Percentiles rank a stretch among this genome's conserved stretches.
Conservation (phyloP, 306 rosid genomes). For the Cucurbita pepo region DNA sequence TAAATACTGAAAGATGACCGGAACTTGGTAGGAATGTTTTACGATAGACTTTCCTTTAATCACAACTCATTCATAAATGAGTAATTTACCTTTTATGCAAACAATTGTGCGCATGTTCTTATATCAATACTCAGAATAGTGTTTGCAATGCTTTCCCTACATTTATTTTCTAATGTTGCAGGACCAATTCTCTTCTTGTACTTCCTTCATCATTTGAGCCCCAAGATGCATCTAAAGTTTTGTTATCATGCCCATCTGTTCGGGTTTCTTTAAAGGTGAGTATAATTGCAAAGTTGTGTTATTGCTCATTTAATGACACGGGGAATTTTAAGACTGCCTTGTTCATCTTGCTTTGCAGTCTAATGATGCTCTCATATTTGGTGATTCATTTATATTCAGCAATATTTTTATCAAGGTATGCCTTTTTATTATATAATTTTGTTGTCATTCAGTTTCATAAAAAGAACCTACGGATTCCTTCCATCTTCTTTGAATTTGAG, state of each 20-base stretch:
- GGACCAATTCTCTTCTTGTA: conserved; percentile 82
- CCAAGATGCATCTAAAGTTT: conserved; percentile 77
- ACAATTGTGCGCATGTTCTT: background rate
- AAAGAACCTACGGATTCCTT: background rate
- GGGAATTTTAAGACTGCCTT: conserved; percentile 6
- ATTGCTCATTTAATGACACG: conserved; percentile 3
- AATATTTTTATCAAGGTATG: conserved; percentile 67
- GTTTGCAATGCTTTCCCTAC: background rate
- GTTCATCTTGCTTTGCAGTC: conserved; percentile 50
- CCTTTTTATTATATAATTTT: background rate
- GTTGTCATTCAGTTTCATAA: background rate
- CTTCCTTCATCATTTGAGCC: conserved; percentile 78
- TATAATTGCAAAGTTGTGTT: conserved; percentile 5
- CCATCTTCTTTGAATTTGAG: background rate
- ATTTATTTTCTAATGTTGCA: conserved; percentile 19
- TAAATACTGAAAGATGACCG: background rate
- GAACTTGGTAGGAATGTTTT: background rate
- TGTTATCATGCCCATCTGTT: conserved; percentile 71
- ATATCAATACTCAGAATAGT: background rate
- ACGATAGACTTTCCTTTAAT: background rate
- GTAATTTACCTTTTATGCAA: background rate
- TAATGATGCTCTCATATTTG: conserved; percentile 60
- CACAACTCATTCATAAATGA: background rate
- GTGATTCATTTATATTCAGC: conserved; percentile 70
- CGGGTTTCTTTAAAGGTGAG: conserved; percentile 74